Base-by-base conservation (phyloP, 2,329 filamentous ascomycete species). In the Fusarium irregulare region DNA sequence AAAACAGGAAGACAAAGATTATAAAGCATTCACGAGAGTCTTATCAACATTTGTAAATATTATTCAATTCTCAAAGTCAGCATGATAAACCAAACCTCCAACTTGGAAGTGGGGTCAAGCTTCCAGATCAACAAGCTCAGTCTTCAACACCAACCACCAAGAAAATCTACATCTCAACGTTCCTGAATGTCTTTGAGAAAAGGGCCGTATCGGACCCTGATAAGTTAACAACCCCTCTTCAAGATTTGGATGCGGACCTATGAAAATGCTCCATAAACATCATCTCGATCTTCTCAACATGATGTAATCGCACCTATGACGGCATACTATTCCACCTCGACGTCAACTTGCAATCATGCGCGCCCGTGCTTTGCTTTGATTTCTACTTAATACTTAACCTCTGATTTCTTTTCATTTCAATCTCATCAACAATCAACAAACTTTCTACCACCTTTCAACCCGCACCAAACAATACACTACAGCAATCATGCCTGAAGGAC, bases 401-500 rank as follows among this genome's bases (percentile, higher is more conserved):
- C 40, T 34, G 37, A 12, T 14, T 28, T 44, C 49, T 53, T 40
- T 16, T 41, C 34, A 37, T 37, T 40, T 32, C 21, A n/a, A n/a
- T 41, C 34, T 56, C 42, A 20, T 40, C 20, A 34, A n/a, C 41
- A 34, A 58, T 56, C 14, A 42, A 37, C 18, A 37, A 37, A n/a
- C 34, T 12, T 7, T 7, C 34, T 4, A 37, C 3, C 34, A 37
- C 34, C 18, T 30, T 49, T 23, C 30, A 60, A 64, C 23, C 20
- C 32, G 10, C 6, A n/a, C 6, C 21, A 62, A 47, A 32, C 28
- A 51, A 64, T 30, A 21, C 53, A 64, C 45, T 40, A 79, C 70
- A 75, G 73, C 70, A 66, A 89, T 70, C 76, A 93, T 93, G 91
- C 90, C 92, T 76, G 81, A 87, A 80, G 92, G 92, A 79, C 90